Conservation (phyloP, 2,329 filamentous ascomycete species). For the Tolypocladium tundrense region DNA sequence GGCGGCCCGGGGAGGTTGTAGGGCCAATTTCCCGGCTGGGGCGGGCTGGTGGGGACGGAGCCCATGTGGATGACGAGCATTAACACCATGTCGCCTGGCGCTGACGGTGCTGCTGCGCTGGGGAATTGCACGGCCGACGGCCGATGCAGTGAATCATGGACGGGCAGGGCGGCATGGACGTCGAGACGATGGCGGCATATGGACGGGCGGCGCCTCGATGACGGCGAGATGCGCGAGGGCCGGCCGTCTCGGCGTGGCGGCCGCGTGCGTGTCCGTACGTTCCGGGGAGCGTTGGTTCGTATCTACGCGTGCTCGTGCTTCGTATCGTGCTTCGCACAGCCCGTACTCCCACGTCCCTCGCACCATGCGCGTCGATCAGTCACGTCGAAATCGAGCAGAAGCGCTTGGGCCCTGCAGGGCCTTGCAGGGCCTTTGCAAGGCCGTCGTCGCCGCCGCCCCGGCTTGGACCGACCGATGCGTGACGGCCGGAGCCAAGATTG, state of each 20-base stretch:
- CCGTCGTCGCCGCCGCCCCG: background rate
- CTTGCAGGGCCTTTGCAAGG: background rate
- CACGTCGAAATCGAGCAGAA: background rate
- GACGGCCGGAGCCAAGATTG: background rate
- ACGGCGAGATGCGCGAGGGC: background rate
- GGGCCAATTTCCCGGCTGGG: constrained; percentile 13
- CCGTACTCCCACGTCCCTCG: too few species aligned
- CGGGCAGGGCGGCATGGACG: background rate
- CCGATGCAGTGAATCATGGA: background rate
- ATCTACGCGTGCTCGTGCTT: too few species aligned
- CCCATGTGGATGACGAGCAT: constrained; percentile 7
- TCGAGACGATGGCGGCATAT: background rate
- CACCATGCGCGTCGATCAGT: background rate
- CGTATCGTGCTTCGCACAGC: too few species aligned
- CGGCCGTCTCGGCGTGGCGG: background rate
- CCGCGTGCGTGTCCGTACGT: too few species aligned
- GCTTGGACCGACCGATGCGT: background rate
- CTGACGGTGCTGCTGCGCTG: background rate
- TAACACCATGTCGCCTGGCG: background rate
- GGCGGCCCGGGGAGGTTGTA: background rate
- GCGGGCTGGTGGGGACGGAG: constrained; percentile 5
- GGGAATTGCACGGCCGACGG: background rate
- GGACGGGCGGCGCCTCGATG: background rate
- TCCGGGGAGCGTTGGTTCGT: too few species aligned
- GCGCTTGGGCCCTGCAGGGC: too few species aligned